Base-by-base conservation (phyloP, 208 protist genomes). In the Acanthamoeba castellanii region DNA sequence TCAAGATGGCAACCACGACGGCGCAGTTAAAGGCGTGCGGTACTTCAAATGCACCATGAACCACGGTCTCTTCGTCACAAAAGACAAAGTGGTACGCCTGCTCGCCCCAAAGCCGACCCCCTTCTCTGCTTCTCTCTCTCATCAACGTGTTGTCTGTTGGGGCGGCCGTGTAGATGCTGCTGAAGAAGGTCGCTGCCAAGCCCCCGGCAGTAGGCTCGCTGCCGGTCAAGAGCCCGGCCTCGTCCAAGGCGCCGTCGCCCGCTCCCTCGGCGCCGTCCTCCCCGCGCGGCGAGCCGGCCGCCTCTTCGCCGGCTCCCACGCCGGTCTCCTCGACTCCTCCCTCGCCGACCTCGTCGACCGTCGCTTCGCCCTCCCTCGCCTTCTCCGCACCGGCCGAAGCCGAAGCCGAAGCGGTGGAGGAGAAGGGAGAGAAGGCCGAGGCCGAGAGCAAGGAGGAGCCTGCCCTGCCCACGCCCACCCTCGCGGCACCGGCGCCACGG, bases 1-100 rank as follows among this genome's bases (percentile, higher is more conserved):
- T n/a, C n/a, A 68, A 94, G 91, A 87, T 81, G 91, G 91, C 91
- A 94, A 94, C 37, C 66, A 94, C 74, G 72, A 94, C 52, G 91
- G 91, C 22, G 37, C 57, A 1, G 91, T 94, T 3, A 94, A 94
- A 68, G 91, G 91, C 37, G 91, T 85, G 42, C 66, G 70, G n/a
- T 94, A 94, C 74, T 94, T 94, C 32, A 94, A 81, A 42, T 94
- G 91, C 59, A 52, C 32, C 32, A 52, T 37, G 70, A 85, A 94
- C 37, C 91, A 85, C 45, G 91, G 91, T 22, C 50, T 94, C 30
- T 94, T 94, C 50, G 74, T 94, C 20, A 81, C 91, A 7, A 94
- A 87, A 52, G 91, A 94, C 70, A 94, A 85, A 70, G 70, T 94
- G 70, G 72, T 94, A 85, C 32, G 42, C 3, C 13, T 74, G 16